A percentile compares a stretch with the other conserved stretches of the same genome.
Conservation (phyloP, 75 land plant species). For the Selaginella tamariscina region DNA sequence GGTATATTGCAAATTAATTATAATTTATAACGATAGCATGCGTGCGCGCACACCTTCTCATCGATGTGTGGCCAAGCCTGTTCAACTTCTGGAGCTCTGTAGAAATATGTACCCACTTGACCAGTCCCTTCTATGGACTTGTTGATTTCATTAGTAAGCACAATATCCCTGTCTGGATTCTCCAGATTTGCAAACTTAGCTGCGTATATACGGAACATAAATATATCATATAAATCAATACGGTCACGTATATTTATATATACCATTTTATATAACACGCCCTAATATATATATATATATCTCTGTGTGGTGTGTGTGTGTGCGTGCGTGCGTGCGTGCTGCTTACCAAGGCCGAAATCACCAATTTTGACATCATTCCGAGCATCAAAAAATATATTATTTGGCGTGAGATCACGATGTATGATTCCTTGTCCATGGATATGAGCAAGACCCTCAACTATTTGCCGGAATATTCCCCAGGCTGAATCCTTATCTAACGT, state of each 20-base stretch:
- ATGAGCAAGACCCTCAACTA: constrained; percentile 90
- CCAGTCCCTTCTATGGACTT: constrained; percentile 90
- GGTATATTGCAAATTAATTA: too few species aligned
- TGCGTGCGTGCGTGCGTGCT: too few species aligned
- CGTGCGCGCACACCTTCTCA: too few species aligned
- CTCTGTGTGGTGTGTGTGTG: too few species aligned
- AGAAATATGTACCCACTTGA: constrained; percentile 94
- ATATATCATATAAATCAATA: background rate
- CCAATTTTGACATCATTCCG: constrained; percentile 91
- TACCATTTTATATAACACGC: background rate
- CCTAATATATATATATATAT: too few species aligned
- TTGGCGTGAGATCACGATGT: constrained; percentile 94
- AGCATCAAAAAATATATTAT: constrained; percentile 85
- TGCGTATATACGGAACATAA: constrained; percentile 27
- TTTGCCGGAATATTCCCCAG: constrained; percentile 89
- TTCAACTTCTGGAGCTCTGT: constrained; percentile 96
- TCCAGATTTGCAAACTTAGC: constrained; percentile 91
- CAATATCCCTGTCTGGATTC: constrained; percentile 61
- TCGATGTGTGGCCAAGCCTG: constrained; percentile 92
- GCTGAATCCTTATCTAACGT: constrained; percentile 45
- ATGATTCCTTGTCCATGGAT: constrained; percentile 97
- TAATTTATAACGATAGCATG: too few species aligned
- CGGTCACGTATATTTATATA: background rate
- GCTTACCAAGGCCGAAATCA: constrained; percentile 93
- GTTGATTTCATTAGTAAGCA: constrained; percentile 31